Base-by-base conservation (phyloP, 495 filamentous ascomycete species). In the Penicillium roqueforti region DNA sequence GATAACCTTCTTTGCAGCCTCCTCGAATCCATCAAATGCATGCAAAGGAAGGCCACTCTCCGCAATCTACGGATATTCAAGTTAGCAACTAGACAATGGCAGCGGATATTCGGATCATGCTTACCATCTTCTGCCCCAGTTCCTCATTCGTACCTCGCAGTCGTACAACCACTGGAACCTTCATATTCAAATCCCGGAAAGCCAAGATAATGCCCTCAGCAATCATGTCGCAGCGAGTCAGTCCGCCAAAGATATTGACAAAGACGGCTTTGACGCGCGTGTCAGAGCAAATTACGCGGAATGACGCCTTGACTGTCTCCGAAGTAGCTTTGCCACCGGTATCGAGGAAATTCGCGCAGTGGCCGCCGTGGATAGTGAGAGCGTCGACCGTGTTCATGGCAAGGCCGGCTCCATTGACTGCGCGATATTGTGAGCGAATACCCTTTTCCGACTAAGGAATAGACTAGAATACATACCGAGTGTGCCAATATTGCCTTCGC, bases 361-460 rank as follows among this genome's bases (percentile, higher is more conserved):
- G 71, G 42, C 84, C 85, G 36, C 83, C 84, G 54, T 81, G 82
- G 36, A 80, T 69, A 3, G 79, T 76, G 6, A 95, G 80, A 3
- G 87, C 86, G 62, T 95, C 91, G 53, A 89, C 82, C 0, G 91
- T 95, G 69, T 95, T 95, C 89, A 96, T 95, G 9, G 90, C 90
- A 19, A 95, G 83, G 4, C 91, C 91, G 22, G 91, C 91, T 39
- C 91, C 91, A 62, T 95, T 95, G 53, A 92, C 88, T 76, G 32
- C 0, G 37, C 11, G 18, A 16, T 20, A 10, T 8, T 8, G 31
- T 34, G 6, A 34, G 11, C 23, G 26, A 31, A 18, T 4, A 3
- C 10, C 13, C 7, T 25, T n/a, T 32, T n/a, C 0, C n/a, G 16
- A 16, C 6, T 8, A 36, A 43, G 0, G 18, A 11, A n/a, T 22